phyloP scores from a whole-genome alignment of 345 rosid genomes.

The Dimocarpus longan region DNA sequence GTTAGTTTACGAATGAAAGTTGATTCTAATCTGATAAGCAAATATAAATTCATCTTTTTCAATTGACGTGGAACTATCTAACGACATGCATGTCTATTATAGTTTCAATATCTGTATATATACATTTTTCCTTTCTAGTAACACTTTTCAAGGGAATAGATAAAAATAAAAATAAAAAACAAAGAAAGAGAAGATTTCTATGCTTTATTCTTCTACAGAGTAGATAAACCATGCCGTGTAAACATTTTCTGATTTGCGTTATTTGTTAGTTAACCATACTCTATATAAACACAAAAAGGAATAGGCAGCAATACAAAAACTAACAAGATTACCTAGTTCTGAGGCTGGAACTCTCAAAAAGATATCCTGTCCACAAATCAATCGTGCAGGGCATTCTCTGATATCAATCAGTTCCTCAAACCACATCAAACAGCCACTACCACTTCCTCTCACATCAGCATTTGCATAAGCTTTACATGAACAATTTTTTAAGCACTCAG shows the following conservation, averaged over 20 bases:
- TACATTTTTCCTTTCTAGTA: no score
- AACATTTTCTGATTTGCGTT: no score
- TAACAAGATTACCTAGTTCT: conserved; percentile 25
- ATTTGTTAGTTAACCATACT: no score
- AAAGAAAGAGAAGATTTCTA: no score
- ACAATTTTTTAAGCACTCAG: conserved; percentile 31
- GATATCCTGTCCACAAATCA: conserved; percentile 27
- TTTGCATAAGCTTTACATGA: conserved; percentile 37
- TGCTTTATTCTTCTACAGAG: neutral
- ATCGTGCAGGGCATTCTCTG: neutral
- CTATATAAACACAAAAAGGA: neutral
- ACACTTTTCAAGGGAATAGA: no score
- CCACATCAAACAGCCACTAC: conserved; percentile 45
- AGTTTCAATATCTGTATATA: no score
- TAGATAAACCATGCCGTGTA: no score
- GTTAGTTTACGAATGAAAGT: no score
- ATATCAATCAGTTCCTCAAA: conserved; percentile 34
- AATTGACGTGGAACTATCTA: no score
- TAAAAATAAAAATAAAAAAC: no score
- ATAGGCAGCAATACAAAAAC: neutral
- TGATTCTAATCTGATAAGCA: no score
- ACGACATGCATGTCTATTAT: no score
- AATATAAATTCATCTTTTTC: neutral
- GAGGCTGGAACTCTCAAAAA: conserved; percentile 27
- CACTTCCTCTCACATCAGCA: conserved; percentile 19